Conservation (phyloP, 352 stramenopile species). For the Globisporangium apiculatum region DNA sequence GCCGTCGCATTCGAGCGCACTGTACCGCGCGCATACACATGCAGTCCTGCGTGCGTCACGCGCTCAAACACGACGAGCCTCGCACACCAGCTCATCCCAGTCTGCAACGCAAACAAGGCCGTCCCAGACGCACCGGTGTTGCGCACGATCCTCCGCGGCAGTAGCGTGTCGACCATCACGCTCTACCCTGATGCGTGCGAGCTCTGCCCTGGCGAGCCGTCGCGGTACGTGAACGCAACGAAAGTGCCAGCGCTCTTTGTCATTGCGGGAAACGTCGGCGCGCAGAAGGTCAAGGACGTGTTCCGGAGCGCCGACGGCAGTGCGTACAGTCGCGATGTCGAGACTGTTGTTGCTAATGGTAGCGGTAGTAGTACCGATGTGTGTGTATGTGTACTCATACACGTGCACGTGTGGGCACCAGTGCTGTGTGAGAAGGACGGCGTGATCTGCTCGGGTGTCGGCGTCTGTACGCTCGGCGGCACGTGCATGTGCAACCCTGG, state of each 20-base stretch:
- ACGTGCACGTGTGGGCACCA: constrained; percentile 9
- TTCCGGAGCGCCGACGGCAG: constrained; percentile 60
- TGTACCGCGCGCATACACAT: constrained; percentile 51
- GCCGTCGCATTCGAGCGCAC: constrained; percentile 46
- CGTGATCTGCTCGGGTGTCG: constrained; percentile 55
- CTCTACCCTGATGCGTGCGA: constrained; percentile 67
- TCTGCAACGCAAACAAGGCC: constrained; percentile 33
- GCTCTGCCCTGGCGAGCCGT: constrained; percentile 31
- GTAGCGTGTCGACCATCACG: constrained; percentile 44
- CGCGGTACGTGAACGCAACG: constrained; percentile 49
- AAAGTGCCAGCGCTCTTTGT: constrained; percentile 48
- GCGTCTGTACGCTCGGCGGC: constrained; percentile 58
- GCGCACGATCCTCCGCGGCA: constrained; percentile 32
- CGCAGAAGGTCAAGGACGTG: constrained; percentile 73
- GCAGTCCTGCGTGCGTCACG: constrained; percentile 39
- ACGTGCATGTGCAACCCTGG: constrained; percentile 53
- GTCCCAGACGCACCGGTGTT: constrained; percentile 29
- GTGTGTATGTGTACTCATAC: background rate
- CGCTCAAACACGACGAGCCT: constrained; percentile 36
- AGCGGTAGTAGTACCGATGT: background rate
- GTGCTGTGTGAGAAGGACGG: constrained; percentile 72
- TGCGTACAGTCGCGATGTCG: constrained; percentile 18
- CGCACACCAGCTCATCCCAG: constrained; percentile 49
- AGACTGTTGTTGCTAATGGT: background rate
- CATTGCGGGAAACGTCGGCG: constrained; percentile 58